Percentiles rank a stretch among this genome's conserved stretches.
These are phyloP conservation scores for Acidomyces sp. DNA, from an alignment of 495 filamentous ascomycete genomes.

Conservation along the genomic window DNA sequence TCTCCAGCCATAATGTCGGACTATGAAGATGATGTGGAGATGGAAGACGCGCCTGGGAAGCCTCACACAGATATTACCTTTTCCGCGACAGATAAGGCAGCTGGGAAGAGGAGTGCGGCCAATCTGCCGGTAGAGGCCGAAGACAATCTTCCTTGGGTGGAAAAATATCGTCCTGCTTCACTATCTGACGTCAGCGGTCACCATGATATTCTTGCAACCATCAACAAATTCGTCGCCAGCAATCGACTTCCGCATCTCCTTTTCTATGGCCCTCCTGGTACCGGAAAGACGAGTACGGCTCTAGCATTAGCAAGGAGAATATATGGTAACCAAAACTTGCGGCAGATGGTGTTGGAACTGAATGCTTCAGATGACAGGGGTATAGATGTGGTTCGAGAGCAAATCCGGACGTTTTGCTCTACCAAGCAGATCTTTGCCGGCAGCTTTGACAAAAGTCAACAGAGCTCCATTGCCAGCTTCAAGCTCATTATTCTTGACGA, in stretches of 20 bases:
- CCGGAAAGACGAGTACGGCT: constrained; percentile 37
- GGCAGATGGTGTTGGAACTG: constrained; percentile 94
- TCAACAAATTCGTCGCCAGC: constrained; percentile 89
- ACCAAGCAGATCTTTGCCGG: constrained; percentile 52
- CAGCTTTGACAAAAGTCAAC: constrained; percentile 31
- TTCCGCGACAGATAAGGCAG: constrained; percentile 48
- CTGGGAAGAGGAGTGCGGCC: constrained; percentile 80
- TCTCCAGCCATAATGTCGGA: constrained; percentile 26
- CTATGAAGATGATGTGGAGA: constrained; percentile 60
- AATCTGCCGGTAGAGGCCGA: constrained; percentile 89
- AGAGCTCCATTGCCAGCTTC: constrained; percentile 51
- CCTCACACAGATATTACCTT: constrained; percentile 46
- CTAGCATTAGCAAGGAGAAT: constrained; percentile 78
- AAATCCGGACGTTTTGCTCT: constrained; percentile 97
- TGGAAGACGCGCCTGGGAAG: constrained; percentile 57
- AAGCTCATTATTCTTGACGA: constrained; percentile 98
- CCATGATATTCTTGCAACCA: constrained; percentile 89
- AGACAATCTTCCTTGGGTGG: constrained; percentile 96
- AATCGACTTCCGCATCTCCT: constrained; percentile 95
- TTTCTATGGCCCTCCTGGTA: constrained; percentile 43
- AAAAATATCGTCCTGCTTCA: constrained; percentile 87
- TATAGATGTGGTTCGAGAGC: constrained; percentile 96
- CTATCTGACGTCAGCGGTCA: constrained; percentile 93
- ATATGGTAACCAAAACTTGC: constrained; percentile 82
- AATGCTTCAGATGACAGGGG: constrained; percentile 95